Percentiles rank a stretch among this genome's conserved stretches.
Evolutionary conservation across 202 grass and related monocot genomes (phyloP).

Genomic region (Zoysia matrella): DNA sequence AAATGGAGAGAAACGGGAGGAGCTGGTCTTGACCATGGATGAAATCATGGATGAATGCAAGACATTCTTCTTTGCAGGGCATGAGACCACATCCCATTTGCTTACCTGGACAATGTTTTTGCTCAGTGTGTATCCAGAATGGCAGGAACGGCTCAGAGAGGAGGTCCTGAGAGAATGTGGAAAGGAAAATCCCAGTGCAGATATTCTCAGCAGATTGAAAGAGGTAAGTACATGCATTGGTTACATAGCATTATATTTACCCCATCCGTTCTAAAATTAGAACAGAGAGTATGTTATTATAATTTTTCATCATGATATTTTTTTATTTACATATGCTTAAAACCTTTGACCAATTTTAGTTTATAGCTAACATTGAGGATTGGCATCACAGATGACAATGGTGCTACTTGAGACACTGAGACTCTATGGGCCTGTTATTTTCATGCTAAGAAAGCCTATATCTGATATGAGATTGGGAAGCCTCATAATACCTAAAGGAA

Average conservation of each 20-base stretch:
- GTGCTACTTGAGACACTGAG: no score
- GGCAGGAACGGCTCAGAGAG: no score
- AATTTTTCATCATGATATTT: not conserved
- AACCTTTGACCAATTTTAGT: not conserved
- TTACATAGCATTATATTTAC: not conserved
- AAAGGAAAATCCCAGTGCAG: constrained; percentile 36
- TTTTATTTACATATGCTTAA: not conserved
- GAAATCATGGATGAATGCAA: no score
- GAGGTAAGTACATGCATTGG: constrained; percentile 20
- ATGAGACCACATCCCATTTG: no score
- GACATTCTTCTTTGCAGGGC: no score
- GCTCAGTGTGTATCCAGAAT: no score
- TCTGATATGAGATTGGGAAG: constrained; percentile 44
- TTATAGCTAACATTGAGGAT: not conserved
- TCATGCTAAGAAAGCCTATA: no score
- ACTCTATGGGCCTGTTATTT: no score
- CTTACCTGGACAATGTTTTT: no score
- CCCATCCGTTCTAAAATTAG: no score
- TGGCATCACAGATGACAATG: no score
- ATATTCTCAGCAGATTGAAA: constrained; percentile 55
- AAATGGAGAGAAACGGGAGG: constrained; percentile 17
- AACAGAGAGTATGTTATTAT: not conserved
- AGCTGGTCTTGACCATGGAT: not conserved
- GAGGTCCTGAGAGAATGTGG: no score
- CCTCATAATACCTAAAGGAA: constrained; percentile 44